These are phyloP conservation scores for Tylopilus rubrobrunneus DNA, from an alignment of 768 basidiomycete species.

Conservation along the genomic window DNA sequence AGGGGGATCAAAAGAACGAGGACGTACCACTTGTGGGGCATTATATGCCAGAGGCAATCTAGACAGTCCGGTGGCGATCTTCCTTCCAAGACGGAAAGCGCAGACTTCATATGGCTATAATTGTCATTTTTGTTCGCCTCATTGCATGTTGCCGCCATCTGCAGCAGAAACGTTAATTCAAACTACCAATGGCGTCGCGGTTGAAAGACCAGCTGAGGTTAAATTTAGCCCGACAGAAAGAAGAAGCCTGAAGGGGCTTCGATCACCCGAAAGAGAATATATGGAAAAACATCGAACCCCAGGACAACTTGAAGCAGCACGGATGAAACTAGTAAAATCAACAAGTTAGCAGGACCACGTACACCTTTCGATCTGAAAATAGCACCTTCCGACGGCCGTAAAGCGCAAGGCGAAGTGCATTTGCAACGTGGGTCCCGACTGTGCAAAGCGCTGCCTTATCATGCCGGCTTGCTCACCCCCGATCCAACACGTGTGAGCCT, in stretches of 20 bases:
- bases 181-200: neutral
- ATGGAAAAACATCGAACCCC: neutral
- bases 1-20: constrained; percentile 2
- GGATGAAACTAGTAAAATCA: neutral
- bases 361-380: no score
- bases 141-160: neutral
- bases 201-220: neutral
- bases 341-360: no score
- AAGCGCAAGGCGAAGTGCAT: neutral
- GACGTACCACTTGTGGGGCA: constrained; percentile 1
- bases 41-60: constrained; percentile 16
- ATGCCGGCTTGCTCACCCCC: neutral
- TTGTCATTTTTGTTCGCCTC: constrained; percentile 1
- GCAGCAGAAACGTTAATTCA: neutral
- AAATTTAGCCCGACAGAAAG: neutral
- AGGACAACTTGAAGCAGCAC: no score
- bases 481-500: neutral
- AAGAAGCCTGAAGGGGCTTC: neutral
- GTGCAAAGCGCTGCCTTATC: neutral
- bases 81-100: constrained; percentile 1
- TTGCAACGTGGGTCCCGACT: neutral
- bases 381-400: neutral
- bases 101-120: neutral
- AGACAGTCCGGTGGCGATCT: constrained; percentile 3
- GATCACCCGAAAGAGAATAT: neutral